A percentile compares a stretch with the other conserved stretches of the same genome.
These are phyloP conservation scores for Rhizopogon vesiculosus DNA, from an alignment of 768 basidiomycete species.

Conservation along the genomic window DNA sequence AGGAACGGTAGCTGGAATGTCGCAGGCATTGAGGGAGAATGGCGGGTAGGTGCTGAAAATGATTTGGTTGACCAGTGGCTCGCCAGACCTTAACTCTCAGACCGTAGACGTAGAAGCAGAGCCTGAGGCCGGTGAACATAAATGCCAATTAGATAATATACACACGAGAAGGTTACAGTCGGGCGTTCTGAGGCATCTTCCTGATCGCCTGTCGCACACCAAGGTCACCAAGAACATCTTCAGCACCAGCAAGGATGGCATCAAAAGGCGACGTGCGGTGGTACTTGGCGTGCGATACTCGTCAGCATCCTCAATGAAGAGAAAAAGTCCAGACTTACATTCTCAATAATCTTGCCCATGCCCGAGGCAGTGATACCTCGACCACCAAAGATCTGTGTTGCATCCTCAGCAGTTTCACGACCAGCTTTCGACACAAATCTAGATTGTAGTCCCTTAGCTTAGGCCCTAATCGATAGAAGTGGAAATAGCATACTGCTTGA, in stretches of 20 bases:
- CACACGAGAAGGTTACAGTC: conserved; percentile 26
- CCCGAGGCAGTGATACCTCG: conserved; percentile 82
- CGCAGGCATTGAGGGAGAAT: no score
- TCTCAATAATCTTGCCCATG: conserved; percentile 83
- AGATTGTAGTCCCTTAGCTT: conserved; percentile 1
- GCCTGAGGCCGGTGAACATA: background rate
- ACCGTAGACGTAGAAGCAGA: no score
- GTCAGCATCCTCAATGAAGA: background rate
- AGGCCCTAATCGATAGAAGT: background rate
- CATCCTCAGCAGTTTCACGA: conserved; percentile 55
- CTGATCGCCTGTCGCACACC: conserved; percentile 72
- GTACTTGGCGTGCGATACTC: conserved; percentile 39
- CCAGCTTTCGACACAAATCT: conserved; percentile 64
- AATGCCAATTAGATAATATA: background rate
- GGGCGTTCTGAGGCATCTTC: conserved; percentile 55
- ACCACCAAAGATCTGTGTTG: conserved; percentile 86
- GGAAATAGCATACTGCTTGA: conserved; percentile 67
- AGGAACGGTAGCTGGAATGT: no score
- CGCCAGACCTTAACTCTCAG: no score
- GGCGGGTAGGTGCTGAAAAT: no score
- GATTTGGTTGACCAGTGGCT: no score
- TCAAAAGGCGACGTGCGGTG: conserved; percentile 83
- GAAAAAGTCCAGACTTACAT: conserved; percentile 39
- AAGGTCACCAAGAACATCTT: conserved; percentile 69
- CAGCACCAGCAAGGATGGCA: conserved; percentile 77